Conservation (phyloP, 2,329 filamentous ascomycete species). For the Ceratocystis huliohia region DNA sequence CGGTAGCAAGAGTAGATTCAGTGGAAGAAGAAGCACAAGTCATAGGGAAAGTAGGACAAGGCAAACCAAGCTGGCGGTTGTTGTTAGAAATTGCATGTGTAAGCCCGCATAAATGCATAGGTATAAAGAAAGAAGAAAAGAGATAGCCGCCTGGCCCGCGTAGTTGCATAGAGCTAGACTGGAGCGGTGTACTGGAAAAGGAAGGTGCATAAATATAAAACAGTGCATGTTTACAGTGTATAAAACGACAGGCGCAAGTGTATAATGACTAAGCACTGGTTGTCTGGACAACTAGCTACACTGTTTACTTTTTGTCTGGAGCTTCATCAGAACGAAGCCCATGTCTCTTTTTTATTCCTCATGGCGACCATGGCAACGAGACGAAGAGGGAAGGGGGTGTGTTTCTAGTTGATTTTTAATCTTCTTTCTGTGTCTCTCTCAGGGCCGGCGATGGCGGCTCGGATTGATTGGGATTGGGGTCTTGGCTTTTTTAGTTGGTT, state of each 20-base stretch:
- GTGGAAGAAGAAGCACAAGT: not conserved
- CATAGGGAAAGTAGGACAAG: not conserved
- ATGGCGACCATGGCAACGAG: not conserved
- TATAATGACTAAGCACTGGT: not conserved
- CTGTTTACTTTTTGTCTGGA: not conserved
- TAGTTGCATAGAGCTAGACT: not conserved
- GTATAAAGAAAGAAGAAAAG: not conserved
- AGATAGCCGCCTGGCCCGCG: not conserved
- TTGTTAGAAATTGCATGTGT: too few relatives aligned
- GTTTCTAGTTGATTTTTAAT: not conserved
- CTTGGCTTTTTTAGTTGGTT: not conserved
- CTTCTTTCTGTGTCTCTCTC: not conserved
- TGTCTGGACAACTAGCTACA: not conserved
- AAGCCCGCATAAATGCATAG: slow-evolving; percentile 1
- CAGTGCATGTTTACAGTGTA: not conserved
- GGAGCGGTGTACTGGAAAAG: not conserved
- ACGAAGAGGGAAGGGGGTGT: not conserved
- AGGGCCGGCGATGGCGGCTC: slow-evolving; percentile 7
- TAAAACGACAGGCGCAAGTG: not conserved
- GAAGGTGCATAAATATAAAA: not conserved
- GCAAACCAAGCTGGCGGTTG: not conserved
- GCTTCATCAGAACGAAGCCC: not conserved
- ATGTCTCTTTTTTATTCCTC: not conserved
- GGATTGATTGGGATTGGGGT: not conserved
- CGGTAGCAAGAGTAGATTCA: not conserved